Evolutionary conservation across 768 basidiomycete genomes (phyloP).

Genomic region (Hericium alpestre): DNA sequence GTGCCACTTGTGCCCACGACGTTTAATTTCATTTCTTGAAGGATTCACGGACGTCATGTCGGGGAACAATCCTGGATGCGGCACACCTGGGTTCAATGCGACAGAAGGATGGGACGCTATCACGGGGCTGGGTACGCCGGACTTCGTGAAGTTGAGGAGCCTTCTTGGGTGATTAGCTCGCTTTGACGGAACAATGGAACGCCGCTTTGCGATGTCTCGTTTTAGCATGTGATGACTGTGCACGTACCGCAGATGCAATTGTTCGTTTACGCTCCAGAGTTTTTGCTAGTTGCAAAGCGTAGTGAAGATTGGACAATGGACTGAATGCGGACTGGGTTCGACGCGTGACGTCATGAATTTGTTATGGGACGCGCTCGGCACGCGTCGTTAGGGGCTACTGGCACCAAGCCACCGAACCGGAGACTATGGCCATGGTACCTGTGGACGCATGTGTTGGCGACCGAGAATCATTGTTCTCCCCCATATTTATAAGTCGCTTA

Average conservation of each 20-base stretch:
- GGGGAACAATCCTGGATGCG: conserved; percentile 10
- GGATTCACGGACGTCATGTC: neutral
- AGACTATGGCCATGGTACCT: too few relatives aligned
- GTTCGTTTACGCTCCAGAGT: too few relatives aligned
- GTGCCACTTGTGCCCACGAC: neutral
- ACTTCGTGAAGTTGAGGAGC: neutral
- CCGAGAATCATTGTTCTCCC: neutral
- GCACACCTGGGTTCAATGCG: conserved; percentile 11
- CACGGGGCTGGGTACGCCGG: neutral
- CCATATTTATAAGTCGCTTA: neutral
- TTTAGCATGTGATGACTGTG: too few relatives aligned
- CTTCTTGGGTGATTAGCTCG: neutral
- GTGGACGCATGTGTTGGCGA: neutral
- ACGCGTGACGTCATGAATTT: neutral
- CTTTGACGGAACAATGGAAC: neutral
- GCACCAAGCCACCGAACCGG: neutral
- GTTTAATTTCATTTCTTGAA: neutral
- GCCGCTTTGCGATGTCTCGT: too few relatives aligned
- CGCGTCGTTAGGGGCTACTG: neutral
- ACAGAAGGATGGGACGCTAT: conserved; percentile 8
- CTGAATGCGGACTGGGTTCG: neutral
- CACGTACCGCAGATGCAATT: too few relatives aligned
- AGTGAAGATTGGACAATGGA: too few relatives aligned
- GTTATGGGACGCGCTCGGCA: neutral
- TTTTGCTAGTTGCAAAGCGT: too few relatives aligned